Evolutionary conservation across 2,329 filamentous ascomycete species (phyloP).

Genomic region (Cyclaneusma minus): DNA sequence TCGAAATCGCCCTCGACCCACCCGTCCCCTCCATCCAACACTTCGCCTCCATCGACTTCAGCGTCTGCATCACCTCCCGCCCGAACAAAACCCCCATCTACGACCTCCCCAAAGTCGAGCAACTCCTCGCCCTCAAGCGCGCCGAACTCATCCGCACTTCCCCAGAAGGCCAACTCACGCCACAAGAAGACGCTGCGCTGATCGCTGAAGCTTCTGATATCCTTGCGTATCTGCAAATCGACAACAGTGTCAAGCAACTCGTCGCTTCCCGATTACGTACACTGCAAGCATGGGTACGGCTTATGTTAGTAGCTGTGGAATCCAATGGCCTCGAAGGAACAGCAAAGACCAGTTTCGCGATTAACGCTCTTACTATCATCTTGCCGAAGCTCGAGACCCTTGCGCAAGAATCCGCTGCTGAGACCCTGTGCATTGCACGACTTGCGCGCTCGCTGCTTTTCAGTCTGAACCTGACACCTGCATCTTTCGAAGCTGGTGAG

Average conservation of each 20-base stretch:
- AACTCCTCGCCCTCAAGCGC: conserved; percentile 57
- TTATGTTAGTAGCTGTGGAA: conserved; percentile 71
- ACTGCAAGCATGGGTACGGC: conserved; percentile 69
- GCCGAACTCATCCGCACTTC: conserved; percentile 39
- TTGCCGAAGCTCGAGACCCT: conserved; percentile 75
- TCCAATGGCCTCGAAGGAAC: conserved; percentile 64
- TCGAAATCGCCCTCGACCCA: conserved; percentile 32
- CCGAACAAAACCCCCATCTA: conserved; percentile 43
- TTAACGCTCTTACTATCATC: conserved; percentile 76
- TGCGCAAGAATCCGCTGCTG: conserved; percentile 49
- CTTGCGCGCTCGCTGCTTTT: conserved; percentile 60
- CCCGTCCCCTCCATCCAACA: conserved; percentile 39
- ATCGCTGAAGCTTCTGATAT: conserved; percentile 45
- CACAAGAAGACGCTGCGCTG: conserved; percentile 32
- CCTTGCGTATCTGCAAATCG: conserved; percentile 42
- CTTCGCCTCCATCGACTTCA: conserved; percentile 52
- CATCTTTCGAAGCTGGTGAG: conserved; percentile 24
- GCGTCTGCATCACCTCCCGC: conserved; percentile 45
- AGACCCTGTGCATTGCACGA: conserved; percentile 62
- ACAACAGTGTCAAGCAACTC: conserved; percentile 48
- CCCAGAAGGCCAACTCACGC: conserved; percentile 32
- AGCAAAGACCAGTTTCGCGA: conserved; percentile 59
- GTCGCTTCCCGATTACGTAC: conserved; percentile 40
- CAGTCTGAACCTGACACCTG: conserved; percentile 45
- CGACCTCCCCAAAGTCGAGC: conserved; percentile 54